A percentile compares a stretch with the other conserved stretches of the same genome.
Evolutionary conservation across 2,329 filamentous ascomycete species (phyloP).

Genomic region (Xylariomycetidae sp.): DNA sequence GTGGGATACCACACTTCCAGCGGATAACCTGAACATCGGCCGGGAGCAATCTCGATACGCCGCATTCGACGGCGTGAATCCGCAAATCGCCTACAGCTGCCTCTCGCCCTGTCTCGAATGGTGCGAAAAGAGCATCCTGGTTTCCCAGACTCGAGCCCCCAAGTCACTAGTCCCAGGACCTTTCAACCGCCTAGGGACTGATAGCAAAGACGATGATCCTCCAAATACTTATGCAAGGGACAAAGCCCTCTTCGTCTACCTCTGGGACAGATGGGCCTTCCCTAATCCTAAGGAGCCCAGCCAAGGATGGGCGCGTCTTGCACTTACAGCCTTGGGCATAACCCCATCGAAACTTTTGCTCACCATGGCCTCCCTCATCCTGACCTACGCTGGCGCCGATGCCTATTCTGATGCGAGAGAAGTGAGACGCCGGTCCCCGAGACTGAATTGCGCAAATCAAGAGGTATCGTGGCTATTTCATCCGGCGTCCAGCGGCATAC

Average conservation of each 20-base stretch:
- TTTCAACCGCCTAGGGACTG: conserved; percentile 1
- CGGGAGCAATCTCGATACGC: not conserved
- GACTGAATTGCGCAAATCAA: not conserved
- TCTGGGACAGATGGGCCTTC: conserved; percentile 6
- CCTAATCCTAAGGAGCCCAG: not conserved
- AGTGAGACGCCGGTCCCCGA: not conserved
- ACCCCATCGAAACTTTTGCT: conserved; percentile 7
- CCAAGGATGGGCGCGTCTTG: conserved; percentile 5
- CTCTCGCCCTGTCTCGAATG: conserved; percentile 7
- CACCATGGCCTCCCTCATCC: conserved; percentile 13
- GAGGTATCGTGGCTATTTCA: too few species aligned
- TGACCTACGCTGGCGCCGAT: too few species aligned
- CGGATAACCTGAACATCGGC: not conserved
- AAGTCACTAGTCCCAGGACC: not conserved
- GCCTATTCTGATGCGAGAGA: too few species aligned
- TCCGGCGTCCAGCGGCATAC: too few species aligned
- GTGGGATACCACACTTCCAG: too few species aligned
- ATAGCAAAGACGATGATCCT: not conserved
- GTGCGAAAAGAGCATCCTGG: conserved; percentile 4
- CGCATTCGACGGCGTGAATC: not conserved
- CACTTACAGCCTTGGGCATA: conserved; percentile 1
- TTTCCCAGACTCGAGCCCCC: not conserved
- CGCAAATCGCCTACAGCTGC: conserved; percentile 1
- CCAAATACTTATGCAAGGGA: conserved; percentile 2
- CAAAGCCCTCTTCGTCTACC: conserved; percentile 9